A percentile compares a stretch with the other conserved stretches of the same genome.
phyloP scores from a whole-genome alignment of 805 yeast genomes.

The Kodamaea lidongshanica region DNA sequence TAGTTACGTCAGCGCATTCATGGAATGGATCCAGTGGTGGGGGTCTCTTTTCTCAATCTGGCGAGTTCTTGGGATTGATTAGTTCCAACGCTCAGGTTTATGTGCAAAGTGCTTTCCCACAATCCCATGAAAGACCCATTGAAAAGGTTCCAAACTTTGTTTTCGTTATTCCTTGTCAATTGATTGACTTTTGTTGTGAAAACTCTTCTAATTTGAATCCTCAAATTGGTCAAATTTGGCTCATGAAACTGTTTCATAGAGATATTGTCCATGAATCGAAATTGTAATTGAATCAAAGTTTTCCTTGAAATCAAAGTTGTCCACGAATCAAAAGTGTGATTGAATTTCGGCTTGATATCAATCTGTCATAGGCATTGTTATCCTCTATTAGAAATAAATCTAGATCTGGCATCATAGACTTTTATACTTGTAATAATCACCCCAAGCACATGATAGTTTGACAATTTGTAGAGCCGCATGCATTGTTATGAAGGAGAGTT shows the following conservation, averaged over 20 bases:
- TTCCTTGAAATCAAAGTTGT: too few relatives aligned
- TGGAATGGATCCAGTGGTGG: conserved; percentile 53
- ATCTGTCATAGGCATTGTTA: too few relatives aligned
- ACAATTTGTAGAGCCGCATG: too few relatives aligned
- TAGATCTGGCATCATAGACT: too few relatives aligned
- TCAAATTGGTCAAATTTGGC: conserved; percentile 19
- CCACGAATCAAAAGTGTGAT: too few relatives aligned
- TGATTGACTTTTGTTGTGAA: conserved; percentile 20
- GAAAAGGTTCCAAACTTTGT: conserved; percentile 30
- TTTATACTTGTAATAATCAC: too few relatives aligned
- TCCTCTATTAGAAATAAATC: too few relatives aligned
- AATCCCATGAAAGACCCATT: conserved; percentile 8
- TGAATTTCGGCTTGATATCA: too few relatives aligned
- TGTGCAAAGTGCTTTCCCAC: conserved; percentile 3
- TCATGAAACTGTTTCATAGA: conserved; percentile 16
- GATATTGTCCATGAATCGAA: conserved; percentile 19
- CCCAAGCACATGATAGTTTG: too few relatives aligned
- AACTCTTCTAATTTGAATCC: conserved; percentile 9
- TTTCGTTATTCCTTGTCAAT: conserved; percentile 28
- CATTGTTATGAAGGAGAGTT: too few relatives aligned
- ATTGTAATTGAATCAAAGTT: too few relatives aligned
- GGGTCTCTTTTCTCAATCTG: conserved; percentile 24
- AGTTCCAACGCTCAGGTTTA: conserved; percentile 40
- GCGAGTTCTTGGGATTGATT: conserved; percentile 35
- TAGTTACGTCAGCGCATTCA: conserved; percentile 38